A percentile compares a stretch with the other conserved stretches of the same genome.
These are phyloP conservation scores for Fusarium metavorans DNA, from an alignment of 2,329 filamentous ascomycete genomes.

Conservation along the genomic window DNA sequence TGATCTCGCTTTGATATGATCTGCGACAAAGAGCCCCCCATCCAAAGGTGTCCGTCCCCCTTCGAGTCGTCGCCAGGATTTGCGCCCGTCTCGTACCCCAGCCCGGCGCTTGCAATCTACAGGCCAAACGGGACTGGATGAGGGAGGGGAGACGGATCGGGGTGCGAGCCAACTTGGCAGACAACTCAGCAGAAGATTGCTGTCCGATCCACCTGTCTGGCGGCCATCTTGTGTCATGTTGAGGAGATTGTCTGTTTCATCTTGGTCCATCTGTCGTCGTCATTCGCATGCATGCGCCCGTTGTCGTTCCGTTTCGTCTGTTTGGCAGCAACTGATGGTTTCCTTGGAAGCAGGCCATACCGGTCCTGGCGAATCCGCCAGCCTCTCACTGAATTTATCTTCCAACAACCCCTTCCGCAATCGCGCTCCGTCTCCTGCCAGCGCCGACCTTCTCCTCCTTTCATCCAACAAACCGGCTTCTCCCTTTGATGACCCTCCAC, in stretches of 20 bases:
- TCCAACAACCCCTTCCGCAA: slow-evolving; percentile 89
- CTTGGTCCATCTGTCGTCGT: slow-evolving; percentile 45
- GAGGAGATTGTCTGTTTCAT: slow-evolving; percentile 50
- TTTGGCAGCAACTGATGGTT: slow-evolving; percentile 42
- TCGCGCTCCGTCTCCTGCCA: slow-evolving; percentile 72
- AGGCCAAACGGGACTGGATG: slow-evolving; percentile 38
- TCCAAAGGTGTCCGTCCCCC: slow-evolving; percentile 35
- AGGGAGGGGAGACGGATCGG: slow-evolving; percentile 28
- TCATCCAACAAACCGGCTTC: slow-evolving; percentile 60
- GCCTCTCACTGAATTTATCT: slow-evolving; percentile 75
- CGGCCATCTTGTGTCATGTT: slow-evolving; percentile 47
- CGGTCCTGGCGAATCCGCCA: slow-evolving; percentile 46
- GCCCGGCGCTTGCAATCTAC: slow-evolving; percentile 37
- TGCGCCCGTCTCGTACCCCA: slow-evolving; percentile 30
- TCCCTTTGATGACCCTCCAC: slow-evolving; percentile 70
- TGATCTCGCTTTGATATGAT: slow-evolving; percentile 47
- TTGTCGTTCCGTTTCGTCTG: slow-evolving; percentile 38
- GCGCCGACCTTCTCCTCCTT: slow-evolving; percentile 48
- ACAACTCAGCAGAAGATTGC: slow-evolving; percentile 37
- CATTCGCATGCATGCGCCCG: slow-evolving; percentile 47
- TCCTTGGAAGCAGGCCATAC: slow-evolving; percentile 43
- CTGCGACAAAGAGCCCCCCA: slow-evolving; percentile 39
- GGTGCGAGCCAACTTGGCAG: slow-evolving; percentile 43
- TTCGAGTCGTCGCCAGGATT: slow-evolving; percentile 33
- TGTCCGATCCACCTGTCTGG: slow-evolving; percentile 44